phyloP scores from a whole-genome alignment of 2,329 filamentous ascomycete genomes.

The Diaporthe ampelina region DNA sequence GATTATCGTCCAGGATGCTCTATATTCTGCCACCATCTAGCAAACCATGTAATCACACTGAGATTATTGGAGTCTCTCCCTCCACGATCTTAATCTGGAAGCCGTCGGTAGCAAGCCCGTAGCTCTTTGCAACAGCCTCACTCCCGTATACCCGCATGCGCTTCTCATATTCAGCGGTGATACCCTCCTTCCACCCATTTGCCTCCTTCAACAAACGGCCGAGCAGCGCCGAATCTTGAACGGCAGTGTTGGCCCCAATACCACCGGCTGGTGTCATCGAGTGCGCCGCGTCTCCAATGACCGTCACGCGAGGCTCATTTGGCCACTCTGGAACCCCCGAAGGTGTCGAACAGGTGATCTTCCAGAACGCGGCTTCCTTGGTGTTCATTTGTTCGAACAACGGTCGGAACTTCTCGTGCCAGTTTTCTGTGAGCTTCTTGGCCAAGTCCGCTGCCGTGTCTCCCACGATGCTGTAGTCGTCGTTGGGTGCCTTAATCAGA shows the following conservation, averaged over 20 bases:
- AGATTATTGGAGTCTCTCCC: conserved; percentile 44
- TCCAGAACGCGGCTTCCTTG: conserved; percentile 74
- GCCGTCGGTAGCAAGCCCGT: conserved; percentile 57
- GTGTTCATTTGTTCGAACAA: conserved; percentile 71
- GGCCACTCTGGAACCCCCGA: conserved; percentile 72
- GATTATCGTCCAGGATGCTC: too few species aligned
- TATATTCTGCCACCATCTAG: not conserved
- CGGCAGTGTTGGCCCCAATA: conserved; percentile 70
- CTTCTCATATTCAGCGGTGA: conserved; percentile 70
- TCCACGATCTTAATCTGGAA: conserved; percentile 65
- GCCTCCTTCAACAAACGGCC: conserved; percentile 65
- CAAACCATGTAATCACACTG: not conserved
- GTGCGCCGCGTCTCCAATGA: conserved; percentile 71
- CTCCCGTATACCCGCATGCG: conserved; percentile 73
- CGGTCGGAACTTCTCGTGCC: conserved; percentile 68
- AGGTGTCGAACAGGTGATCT: conserved; percentile 74
- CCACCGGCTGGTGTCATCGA: conserved; percentile 71
- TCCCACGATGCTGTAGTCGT: conserved; percentile 72
- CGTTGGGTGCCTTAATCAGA: conserved; percentile 69
- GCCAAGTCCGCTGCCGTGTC: conserved; percentile 69
- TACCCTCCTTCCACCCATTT: conserved; percentile 66
- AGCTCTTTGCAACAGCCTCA: conserved; percentile 68
- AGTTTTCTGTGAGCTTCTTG: conserved; percentile 65
- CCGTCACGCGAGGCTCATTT: conserved; percentile 69
- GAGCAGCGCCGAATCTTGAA: conserved; percentile 67